A percentile compares a stretch with the other conserved stretches of the same genome.
These are phyloP conservation scores for Stachybotrys elegans DNA, from an alignment of 2,329 filamentous ascomycete species.

Conservation along the genomic window DNA sequence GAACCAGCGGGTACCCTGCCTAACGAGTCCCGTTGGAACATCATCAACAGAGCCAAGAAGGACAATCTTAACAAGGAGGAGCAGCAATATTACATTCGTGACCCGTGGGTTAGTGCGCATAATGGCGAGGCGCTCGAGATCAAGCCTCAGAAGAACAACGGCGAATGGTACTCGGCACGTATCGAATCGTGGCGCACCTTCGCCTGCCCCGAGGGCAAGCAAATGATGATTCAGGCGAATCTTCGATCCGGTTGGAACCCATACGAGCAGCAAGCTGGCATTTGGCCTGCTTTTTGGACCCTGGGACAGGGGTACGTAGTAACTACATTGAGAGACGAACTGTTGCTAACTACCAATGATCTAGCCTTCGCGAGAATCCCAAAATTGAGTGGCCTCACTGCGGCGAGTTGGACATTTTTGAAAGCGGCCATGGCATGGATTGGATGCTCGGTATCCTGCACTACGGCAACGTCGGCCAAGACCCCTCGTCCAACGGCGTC, in stretches of 20 bases:
- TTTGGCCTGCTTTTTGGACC: not conserved
- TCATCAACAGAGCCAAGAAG: not conserved
- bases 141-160: constrained; percentile 1
- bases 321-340: not conserved
- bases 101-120: not conserved
- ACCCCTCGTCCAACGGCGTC: not conserved
- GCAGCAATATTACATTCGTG: constrained; percentile 1
- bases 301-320: not conserved
- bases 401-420: constrained; percentile 1
- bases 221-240: not conserved
- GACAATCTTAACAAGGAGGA: not conserved
- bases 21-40: not conserved
- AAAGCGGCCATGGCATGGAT: constrained; percentile 1
- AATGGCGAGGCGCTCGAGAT: constrained; percentile 2
- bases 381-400: constrained; percentile 1
- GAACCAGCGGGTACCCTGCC: not conserved
- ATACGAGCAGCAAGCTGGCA: not conserved
- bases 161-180: constrained; percentile 1
- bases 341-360: not conserved
- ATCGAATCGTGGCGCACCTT: not conserved
- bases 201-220: constrained; percentile 1
- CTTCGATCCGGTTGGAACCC: not conserved
- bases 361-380: not conserved
- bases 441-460: not conserved
- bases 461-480: constrained; percentile 1